These are phyloP conservation scores for Leccinum truebloodii DNA, from an alignment of 768 basidiomycete species.

Conservation along the genomic window DNA sequence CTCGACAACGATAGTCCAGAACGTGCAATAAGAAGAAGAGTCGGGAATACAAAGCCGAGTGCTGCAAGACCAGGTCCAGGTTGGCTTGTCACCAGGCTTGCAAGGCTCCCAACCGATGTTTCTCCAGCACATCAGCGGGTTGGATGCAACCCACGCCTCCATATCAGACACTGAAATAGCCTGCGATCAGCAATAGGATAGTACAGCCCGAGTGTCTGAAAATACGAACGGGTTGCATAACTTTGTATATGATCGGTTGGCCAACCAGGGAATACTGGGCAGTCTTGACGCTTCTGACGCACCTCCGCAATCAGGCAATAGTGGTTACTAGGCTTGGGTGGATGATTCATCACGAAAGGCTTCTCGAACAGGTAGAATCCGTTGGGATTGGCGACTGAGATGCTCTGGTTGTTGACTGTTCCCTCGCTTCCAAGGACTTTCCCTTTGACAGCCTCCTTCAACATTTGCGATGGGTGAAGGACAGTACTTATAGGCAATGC, in stretches of 20 bases:
- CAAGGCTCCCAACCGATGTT: slow-evolving; percentile 6
- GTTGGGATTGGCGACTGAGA: background rate
- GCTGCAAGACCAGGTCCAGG: slow-evolving; percentile 1
- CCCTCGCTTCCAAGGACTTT: background rate
- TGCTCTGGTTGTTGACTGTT: slow-evolving; percentile 5
- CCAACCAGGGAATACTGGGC: slow-evolving; percentile 5
- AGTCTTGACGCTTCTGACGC: slow-evolving; percentile 13
- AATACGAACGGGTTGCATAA: slow-evolving; percentile 5
- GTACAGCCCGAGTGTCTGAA: background rate
- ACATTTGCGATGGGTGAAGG: background rate
- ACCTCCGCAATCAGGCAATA: slow-evolving; percentile 10
- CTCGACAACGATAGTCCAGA: slow-evolving; percentile 14
- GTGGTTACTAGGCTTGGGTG: background rate
- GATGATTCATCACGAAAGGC: slow-evolving; percentile 4
- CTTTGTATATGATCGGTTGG: slow-evolving; percentile 3
- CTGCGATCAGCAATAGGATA: background rate
- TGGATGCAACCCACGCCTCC: background rate
- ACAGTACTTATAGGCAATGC: background rate
- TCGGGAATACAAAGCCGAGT: slow-evolving; percentile 11
- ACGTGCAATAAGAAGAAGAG: background rate
- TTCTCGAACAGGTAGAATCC: slow-evolving; percentile 9
- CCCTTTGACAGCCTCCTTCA: background rate
- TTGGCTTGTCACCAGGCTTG: background rate
- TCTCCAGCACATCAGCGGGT: slow-evolving; percentile 1
- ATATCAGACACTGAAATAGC: slow-evolving; percentile 1